phyloP scores from a whole-genome alignment of 139 green algal genomes.

The Mesostigma viride region DNA sequence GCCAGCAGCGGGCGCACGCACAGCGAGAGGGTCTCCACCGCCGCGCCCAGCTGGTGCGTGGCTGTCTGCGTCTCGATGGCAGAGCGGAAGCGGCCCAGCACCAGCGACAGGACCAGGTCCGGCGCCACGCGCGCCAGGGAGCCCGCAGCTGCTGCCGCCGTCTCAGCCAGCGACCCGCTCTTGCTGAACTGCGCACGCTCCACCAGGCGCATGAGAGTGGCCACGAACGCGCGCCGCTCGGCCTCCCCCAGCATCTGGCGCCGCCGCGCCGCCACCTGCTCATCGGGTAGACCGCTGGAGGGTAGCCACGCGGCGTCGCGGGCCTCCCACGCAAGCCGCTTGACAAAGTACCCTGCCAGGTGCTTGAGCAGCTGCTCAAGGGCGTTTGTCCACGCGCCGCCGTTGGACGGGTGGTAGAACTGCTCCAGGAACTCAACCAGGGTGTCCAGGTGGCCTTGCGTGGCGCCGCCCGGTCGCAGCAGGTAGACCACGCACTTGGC shows the following conservation, averaged over 20 bases:
- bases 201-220: slow-evolving; percentile 48
- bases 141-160: slow-evolving; percentile 13
- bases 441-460: slow-evolving; percentile 1
- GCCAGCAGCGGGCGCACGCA: slow-evolving; percentile 70
- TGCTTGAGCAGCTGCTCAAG: slow-evolving; percentile 20
- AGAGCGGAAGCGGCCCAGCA: slow-evolving; percentile 55
- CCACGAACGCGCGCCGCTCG: slow-evolving; percentile 30
- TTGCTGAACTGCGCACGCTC: slow-evolving; percentile 69
- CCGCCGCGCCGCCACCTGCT: too few relatives aligned
- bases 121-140: slow-evolving; percentile 57
- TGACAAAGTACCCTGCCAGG: slow-evolving; percentile 35
- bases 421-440: slow-evolving; percentile 23
- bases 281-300: neutral
- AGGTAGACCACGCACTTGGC: slow-evolving; percentile 10
- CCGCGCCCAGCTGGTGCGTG: slow-evolving; percentile 51
- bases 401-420: slow-evolving; percentile 78
- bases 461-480: neutral
- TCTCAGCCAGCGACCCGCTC: slow-evolving; percentile 17
- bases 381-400: slow-evolving; percentile 38
- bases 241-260: too few relatives aligned
- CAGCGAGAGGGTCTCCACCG: slow-evolving; percentile 48
- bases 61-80: slow-evolving; percentile 41
- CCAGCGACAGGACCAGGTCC: slow-evolving; percentile 55
- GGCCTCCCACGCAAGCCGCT: slow-evolving; percentile 38
- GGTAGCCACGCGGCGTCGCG: neutral